Evolutionary conservation across 2,329 filamentous ascomycete species (phyloP).

Genomic region (Fonsecaea monophora): DNA sequence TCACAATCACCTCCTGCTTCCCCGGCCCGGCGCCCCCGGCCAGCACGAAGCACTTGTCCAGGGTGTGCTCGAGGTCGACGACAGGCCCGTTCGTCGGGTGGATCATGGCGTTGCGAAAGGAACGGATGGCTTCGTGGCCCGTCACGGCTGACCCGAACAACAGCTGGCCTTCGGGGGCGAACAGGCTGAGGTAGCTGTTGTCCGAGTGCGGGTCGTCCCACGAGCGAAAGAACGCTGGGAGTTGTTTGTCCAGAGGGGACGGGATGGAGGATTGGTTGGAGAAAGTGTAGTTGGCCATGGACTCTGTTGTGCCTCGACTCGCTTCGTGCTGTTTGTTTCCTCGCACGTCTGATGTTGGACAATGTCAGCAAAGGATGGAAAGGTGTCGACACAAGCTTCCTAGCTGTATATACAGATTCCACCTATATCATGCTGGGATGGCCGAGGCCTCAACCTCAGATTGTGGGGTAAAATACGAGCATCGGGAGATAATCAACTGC

Average conservation of each 20-base stretch:
- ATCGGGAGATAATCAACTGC: constrained; percentile 20
- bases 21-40: constrained; percentile 24
- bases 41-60: constrained; percentile 29
- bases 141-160: constrained; percentile 26
- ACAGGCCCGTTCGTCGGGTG: constrained; percentile 32
- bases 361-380: neutral
- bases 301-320: constrained; percentile 22
- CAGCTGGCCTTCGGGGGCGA: constrained; percentile 27
- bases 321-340: neutral
- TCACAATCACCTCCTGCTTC: constrained; percentile 31
- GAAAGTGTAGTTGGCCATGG: constrained; percentile 33
- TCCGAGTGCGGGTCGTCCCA: constrained; percentile 31
- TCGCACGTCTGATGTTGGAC: neutral
- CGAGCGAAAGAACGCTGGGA: constrained; percentile 32
- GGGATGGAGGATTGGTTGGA: constrained; percentile 31
- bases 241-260: constrained; percentile 20
- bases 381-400: neutral
- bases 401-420: neutral
- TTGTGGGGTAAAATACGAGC: constrained; percentile 25
- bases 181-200: constrained; percentile 27
- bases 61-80: constrained; percentile 32
- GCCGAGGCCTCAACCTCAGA: constrained; percentile 7
- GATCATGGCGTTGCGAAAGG: constrained; percentile 29
- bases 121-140: constrained; percentile 32
- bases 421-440: neutral